Evolutionary conservation across 2,329 filamentous ascomycete genomes (phyloP).

Genomic region (Mollisia scopiformis): DNA sequence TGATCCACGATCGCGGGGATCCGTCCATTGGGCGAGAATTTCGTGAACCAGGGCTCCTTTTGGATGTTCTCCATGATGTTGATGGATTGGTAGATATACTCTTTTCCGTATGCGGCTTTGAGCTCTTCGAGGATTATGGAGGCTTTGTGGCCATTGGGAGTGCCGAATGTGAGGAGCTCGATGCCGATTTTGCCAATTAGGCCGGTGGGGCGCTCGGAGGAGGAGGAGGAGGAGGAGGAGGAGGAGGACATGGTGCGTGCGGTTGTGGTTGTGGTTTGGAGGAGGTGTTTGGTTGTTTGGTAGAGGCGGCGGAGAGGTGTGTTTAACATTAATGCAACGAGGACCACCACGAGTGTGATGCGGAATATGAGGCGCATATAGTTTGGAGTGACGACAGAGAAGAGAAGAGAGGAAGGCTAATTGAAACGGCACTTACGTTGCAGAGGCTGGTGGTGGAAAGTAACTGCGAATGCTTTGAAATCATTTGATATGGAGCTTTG

Average conservation of each 20-base stretch:
- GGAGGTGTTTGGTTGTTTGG: slow-evolving; percentile 28
- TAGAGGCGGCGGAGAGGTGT: slow-evolving; percentile 27
- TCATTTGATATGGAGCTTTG: background rate
- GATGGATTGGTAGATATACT: slow-evolving; percentile 61
- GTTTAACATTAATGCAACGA: slow-evolving; percentile 29
- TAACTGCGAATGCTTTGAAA: background rate
- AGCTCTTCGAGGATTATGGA: slow-evolving; percentile 68
- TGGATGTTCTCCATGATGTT: slow-evolving; percentile 66
- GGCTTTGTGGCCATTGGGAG: slow-evolving; percentile 59
- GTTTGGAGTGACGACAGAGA: background rate
- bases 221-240: slow-evolving; percentile 26
- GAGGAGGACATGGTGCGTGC: slow-evolving; percentile 29
- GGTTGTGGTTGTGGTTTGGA: slow-evolving; percentile 1
- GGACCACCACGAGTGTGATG: slow-evolving; percentile 6
- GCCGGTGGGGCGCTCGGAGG: slow-evolving; percentile 47
- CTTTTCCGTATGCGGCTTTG: slow-evolving; percentile 63
- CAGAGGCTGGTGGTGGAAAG: background rate
- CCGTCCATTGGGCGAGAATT: slow-evolving; percentile 64
- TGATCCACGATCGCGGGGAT: slow-evolving; percentile 70
- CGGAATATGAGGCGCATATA: slow-evolving; percentile 12
- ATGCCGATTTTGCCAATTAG: slow-evolving; percentile 65
- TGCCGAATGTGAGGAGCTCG: slow-evolving; percentile 63
- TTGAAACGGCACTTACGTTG: background rate
- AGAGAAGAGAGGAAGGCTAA: background rate
- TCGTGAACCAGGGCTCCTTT: slow-evolving; percentile 69